Base-by-base conservation (phyloP, 1,284 basidiomycete species). In the Puccinia horiana region DNA sequence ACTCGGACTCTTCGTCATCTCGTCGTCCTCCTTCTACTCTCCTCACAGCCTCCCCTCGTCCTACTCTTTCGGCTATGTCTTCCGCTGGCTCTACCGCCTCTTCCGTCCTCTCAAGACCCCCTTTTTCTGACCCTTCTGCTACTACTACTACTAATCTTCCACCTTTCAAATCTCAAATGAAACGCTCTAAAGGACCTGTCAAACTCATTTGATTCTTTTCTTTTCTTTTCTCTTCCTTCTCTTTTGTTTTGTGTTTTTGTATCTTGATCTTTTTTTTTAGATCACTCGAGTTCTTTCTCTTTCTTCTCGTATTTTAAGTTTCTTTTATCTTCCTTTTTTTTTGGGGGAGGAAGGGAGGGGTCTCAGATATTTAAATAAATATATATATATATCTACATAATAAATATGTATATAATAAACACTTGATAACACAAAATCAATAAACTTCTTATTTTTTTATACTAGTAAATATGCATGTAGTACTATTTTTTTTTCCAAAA, bases 121-220 rank as follows among this genome's bases (percentile, higher is more conserved):
- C 73, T 26, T 75, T 58, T 8, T 40, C 52, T 35, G 1, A 6
- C 35, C 1, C 18, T 35, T 42, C 73, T 40, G 0, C 52, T 18
- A 6, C 73, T 26, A 3, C 52, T 18, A 6, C 73, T 26, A 18
- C 6, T 44, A 23, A 42, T 11, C 54, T 9, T 23, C 72, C 73
- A 26, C 32, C 54, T 6, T 37, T 58, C 14, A 29, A 75, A 44
- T 75, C 73, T 26, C 73, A 75, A 75, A 75, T 75, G 73, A 75
- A 75, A 61, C 73, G 73, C 26, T 75, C 73, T 32, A 56, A 56
- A 44, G 73, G 73, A 20, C 32, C 35, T 54, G 54, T 75, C 73
- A 75, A 37, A 75, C 54, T 75, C 54, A 8, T 8, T 61, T 58
- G 73, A 58, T 56, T 35, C 23, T 69, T 16, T 5, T 74, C 52